A percentile compares a stretch with the other conserved stretches of the same genome.
Conservation (phyloP, 192 early-diverging fungal genomes). For the Backusella circina region DNA sequence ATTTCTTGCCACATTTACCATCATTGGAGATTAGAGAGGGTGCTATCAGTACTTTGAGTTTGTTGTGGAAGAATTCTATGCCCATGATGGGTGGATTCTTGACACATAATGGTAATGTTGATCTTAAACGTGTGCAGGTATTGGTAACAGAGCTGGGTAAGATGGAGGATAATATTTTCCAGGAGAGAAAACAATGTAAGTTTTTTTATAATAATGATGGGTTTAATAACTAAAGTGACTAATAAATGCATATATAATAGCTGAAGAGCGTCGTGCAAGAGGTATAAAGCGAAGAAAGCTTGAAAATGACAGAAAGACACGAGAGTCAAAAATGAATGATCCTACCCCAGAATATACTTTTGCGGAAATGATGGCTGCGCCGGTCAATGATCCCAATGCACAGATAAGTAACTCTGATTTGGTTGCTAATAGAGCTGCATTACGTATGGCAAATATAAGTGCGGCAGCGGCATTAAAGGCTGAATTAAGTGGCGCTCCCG, state of each 20-base stretch:
- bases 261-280: slow-evolving; percentile 27
- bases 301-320: slow-evolving; percentile 20
- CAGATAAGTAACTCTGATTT: slow-evolving; percentile 47
- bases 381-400: slow-evolving; percentile 42
- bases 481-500: slow-evolving; percentile 37
- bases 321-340: not conserved
- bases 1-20: slow-evolving; percentile 94
- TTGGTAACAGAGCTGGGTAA: slow-evolving; percentile 81
- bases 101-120: slow-evolving; percentile 75
- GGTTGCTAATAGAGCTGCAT: slow-evolving; percentile 34
- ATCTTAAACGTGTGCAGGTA: slow-evolving; percentile 74
- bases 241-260: slow-evolving; percentile 2
- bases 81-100: slow-evolving; percentile 77
- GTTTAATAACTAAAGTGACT: too few species aligned
- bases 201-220: slow-evolving; percentile 14
- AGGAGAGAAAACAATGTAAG: slow-evolving; percentile 55
- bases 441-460: slow-evolving; percentile 49
- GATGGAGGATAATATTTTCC: slow-evolving; percentile 78
- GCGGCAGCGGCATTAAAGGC: slow-evolving; percentile 67
- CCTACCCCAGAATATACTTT: slow-evolving; percentile 19
- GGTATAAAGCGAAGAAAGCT: slow-evolving; percentile 31
- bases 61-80: slow-evolving; percentile 86
- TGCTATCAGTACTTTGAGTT: slow-evolving; percentile 84
- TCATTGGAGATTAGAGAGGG: slow-evolving; percentile 94
- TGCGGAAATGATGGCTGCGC: slow-evolving; percentile 32